Evolutionary conservation across 2,329 filamentous ascomycete species (phyloP).

Genomic region (Pseudogymnoascus sp.): DNA sequence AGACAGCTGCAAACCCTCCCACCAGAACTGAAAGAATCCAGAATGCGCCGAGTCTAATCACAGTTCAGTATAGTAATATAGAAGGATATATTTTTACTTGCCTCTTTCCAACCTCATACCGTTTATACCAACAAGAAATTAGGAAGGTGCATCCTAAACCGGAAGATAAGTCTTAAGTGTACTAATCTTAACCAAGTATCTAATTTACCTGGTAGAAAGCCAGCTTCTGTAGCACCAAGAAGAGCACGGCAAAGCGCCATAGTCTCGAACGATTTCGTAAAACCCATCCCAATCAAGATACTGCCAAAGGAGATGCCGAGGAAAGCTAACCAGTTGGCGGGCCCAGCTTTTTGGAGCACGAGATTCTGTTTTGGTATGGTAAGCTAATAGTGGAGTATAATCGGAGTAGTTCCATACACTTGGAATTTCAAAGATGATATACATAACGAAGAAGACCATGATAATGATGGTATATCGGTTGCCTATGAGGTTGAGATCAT

Average conservation of each 20-base stretch:
- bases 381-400: neutral
- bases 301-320: constrained; percentile 22
- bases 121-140: constrained; percentile 30
- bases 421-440: constrained; percentile 6
- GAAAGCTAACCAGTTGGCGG: constrained; percentile 24
- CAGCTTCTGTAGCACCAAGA: constrained; percentile 16
- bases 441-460: constrained; percentile 4
- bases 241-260: constrained; percentile 26
- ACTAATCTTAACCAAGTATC: constrained; percentile 12
- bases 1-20: constrained; percentile 20
- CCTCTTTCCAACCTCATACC: constrained; percentile 29
- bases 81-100: neutral
- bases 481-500: neutral
- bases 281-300: constrained; percentile 27
- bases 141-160: constrained; percentile 29
- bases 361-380: constrained; percentile 17
- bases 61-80: neutral
- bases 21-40: neutral
- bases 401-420: neutral
- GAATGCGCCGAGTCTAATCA: neutral
- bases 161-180: constrained; percentile 26
- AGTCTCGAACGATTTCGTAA: constrained; percentile 25
- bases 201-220: neutral
- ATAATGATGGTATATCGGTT: neutral
- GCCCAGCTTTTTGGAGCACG: constrained; percentile 23